phyloP scores from a whole-genome alignment of 2,329 filamentous ascomycete species.

The Monilinia fructicola region DNA sequence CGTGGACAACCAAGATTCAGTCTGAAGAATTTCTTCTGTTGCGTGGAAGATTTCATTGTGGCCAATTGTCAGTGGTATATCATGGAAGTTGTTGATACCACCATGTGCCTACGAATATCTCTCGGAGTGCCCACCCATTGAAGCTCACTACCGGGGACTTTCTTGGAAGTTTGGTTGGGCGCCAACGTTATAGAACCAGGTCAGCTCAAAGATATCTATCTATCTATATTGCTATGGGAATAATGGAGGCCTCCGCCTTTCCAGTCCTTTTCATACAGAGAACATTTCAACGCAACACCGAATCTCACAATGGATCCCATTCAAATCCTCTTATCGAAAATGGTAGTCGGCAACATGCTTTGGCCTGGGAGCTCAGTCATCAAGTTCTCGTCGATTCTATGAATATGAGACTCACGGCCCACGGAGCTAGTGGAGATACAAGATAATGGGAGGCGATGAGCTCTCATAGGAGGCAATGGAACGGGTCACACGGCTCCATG shows the following conservation, averaged over 20 bases:
- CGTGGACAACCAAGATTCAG: neutral
- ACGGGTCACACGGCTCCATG: too few relatives aligned
- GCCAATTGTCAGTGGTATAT: neutral
- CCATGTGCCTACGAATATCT: neutral
- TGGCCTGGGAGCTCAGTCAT: neutral
- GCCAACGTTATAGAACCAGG: too few relatives aligned
- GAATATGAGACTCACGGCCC: too few relatives aligned
- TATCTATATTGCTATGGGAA: neutral
- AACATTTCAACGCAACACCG: neutral
- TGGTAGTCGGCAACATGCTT: neutral
- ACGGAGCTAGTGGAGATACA: neutral
- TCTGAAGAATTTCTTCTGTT: neutral
- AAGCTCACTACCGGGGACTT: neutral
- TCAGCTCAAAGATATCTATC: neutral
- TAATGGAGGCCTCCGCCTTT: neutral
- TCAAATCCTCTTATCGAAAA: neutral
- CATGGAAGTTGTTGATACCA: neutral
- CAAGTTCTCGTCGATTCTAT: neutral
- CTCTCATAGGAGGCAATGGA: neutral
- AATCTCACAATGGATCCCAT: neutral
- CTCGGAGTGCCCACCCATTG: neutral
- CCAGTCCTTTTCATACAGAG: neutral
- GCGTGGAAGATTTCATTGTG: too few relatives aligned
- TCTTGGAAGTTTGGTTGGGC: neutral
- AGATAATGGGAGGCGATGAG: neutral